phyloP scores from a whole-genome alignment of 306 rosid genomes.

The Lathyrus sativus region DNA sequence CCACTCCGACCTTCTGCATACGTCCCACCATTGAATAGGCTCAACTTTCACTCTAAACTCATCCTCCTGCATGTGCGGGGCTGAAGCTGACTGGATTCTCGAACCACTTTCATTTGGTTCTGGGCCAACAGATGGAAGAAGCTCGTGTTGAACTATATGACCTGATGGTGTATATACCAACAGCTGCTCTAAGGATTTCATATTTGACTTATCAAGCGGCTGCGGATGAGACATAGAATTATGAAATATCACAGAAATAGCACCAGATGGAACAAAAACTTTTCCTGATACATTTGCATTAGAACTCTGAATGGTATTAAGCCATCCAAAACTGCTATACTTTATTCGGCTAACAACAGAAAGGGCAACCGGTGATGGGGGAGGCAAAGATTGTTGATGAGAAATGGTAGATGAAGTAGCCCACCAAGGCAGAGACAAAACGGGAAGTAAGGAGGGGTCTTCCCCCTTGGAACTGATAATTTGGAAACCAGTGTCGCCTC shows the following conservation, averaged over 20 bases:
- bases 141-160: constrained; percentile 88
- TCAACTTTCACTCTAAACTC: constrained; percentile 87
- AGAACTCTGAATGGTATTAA: constrained; percentile 63
- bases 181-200: constrained; percentile 71
- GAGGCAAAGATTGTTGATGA: constrained; percentile 67
- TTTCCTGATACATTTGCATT: constrained; percentile 69
- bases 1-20: constrained; percentile 85
- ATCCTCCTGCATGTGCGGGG: constrained; percentile 65
- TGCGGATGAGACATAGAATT: constrained; percentile 61
- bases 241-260: constrained; percentile 83
- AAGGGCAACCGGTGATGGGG: constrained; percentile 73
- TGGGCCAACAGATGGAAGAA: constrained; percentile 66
- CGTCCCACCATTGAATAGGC: constrained; percentile 96
- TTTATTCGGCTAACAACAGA: constrained; percentile 90
- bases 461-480: constrained; percentile 61
- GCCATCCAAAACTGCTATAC: constrained; percentile 93
- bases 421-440: constrained; percentile 90
- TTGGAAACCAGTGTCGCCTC: constrained; percentile 82
- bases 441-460: constrained; percentile 67
- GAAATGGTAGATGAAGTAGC: constrained; percentile 53
- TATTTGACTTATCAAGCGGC: constrained; percentile 51
- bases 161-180: constrained; percentile 89
- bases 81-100: constrained; percentile 53
- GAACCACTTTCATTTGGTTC: constrained; percentile 54
- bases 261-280: constrained; percentile 92